Evolutionary conservation across 306 rosid species (phyloP), one percentile per base, ranked within the genome.

Genomic region (Ammopiptanthus mongolicus): DNA sequence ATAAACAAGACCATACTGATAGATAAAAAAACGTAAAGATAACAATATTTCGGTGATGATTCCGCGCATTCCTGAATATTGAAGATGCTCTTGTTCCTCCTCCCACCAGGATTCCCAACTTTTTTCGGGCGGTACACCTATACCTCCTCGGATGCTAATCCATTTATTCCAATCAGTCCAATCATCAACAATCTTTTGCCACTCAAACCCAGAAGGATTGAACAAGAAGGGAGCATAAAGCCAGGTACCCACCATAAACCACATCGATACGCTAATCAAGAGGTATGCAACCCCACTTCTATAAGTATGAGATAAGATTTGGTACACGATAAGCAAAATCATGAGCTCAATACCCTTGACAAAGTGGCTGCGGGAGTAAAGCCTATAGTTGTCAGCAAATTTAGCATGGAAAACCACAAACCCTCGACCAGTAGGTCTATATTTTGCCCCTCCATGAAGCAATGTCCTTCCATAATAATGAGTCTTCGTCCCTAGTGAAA

Each of bases 51-150:
- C 98, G 5, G 88, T 89, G 14, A 88, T 55, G 48, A 88, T 85
- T 68, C 98, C 98, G 2, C 98, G 96, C 48, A 62, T 86, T 74
- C 97, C 98, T 9, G 98, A 91, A 85, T 95, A 71, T 42, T 57
- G 91, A 67, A 95, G 97, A 88, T 95, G 99, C 75, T 90, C 97
- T 76, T 90, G 99, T 79, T 92, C 97, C 85, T 89, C 97, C 79
- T 95, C 98, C 98, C 98, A 95, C 98, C 98, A 95, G 33, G 98
- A 95, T 76, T 95, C 97, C 98, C 97, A 95, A 81, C 98, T 95
- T 82, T 95, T 95, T 82, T 88, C 97, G 12, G 97, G 82, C 0
- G 87, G 93, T 76, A 95, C 97, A 78, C 98, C 98, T 46, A 95
- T 95, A 67, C 98, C 97, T 1, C 98, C 97, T 8, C 86, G 84